Percentiles rank a stretch among this genome's conserved stretches.
phyloP scores from a whole-genome alignment of 441 rosid species.

The Croton setiger region DNA sequence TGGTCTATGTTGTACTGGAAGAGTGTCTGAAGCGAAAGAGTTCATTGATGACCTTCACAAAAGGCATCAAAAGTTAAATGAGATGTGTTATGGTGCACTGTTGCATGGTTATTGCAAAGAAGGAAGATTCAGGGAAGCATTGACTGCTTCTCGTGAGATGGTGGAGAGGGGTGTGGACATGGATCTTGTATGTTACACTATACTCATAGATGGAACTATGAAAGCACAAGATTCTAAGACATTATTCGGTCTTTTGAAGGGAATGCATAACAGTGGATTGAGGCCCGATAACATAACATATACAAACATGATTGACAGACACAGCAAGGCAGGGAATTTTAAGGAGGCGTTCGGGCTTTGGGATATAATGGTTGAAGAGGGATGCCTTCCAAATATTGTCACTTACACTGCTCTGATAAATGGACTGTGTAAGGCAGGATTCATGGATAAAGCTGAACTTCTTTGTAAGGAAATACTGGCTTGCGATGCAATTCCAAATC shows the following conservation, averaged over 20 bases:
- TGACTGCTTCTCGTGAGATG: conserved; percentile 63
- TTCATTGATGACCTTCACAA: conserved; percentile 64
- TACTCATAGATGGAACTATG: conserved; percentile 76
- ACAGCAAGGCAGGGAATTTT: conserved; percentile 64
- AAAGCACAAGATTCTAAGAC: conserved; percentile 47
- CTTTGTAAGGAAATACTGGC: conserved; percentile 55
- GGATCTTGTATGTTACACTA: conserved; percentile 77
- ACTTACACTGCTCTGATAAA: conserved; percentile 78
- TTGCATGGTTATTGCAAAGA: conserved; percentile 74
- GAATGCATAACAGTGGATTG: conserved; percentile 60
- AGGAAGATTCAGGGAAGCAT: conserved; percentile 71
- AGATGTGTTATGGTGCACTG: conserved; percentile 76
- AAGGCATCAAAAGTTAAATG: conserved; percentile 55
- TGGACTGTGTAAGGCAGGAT: conserved; percentile 78
- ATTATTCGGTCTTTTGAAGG: conserved; percentile 51
- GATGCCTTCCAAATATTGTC: conserved; percentile 64
- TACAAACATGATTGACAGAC: conserved; percentile 80
- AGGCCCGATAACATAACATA: conserved; percentile 70
- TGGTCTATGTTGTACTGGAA: conserved; percentile 67
- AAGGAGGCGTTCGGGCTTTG: conserved; percentile 57
- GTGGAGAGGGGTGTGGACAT: conserved; percentile 60
- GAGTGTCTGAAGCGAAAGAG: conserved; percentile 64
- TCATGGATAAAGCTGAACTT: conserved; percentile 60
- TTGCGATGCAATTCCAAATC: conserved; percentile 52
- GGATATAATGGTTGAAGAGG: conserved; percentile 76